Evolutionary conservation across 805 yeast species (phyloP).

Genomic region (Schwanniomyces sp.): DNA sequence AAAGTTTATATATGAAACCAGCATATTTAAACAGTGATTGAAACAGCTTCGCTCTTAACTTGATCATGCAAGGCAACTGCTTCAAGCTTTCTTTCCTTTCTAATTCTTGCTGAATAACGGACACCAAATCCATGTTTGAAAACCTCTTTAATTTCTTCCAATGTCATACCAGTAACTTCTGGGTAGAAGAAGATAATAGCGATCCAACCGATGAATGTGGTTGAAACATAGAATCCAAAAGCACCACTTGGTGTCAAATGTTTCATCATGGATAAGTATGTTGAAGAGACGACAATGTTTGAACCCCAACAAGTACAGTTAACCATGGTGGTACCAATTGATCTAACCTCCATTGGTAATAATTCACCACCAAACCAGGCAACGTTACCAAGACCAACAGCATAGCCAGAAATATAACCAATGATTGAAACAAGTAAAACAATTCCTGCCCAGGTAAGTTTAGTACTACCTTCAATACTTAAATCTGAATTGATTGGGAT

Average conservation of each 20-base stretch:
- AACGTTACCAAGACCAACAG: conserved; percentile 3
- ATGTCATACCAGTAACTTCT: conserved; percentile 68
- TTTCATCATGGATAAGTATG: conserved; percentile 3
- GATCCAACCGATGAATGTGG: conserved; percentile 55
- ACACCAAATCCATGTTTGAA: conserved; percentile 22
- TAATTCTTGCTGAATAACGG: background rate
- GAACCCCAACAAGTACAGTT: conserved; percentile 4
- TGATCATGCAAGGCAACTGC: background rate
- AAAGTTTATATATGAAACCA: background rate
- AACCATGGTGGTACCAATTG: conserved; percentile 60
- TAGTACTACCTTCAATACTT: conserved; percentile 1
- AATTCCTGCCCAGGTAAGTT: conserved; percentile 2
- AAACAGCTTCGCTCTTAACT: background rate
- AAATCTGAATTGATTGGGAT: conserved; percentile 2
- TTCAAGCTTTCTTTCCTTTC: background rate
- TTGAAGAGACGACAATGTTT: conserved; percentile 1
- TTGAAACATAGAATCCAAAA: conserved; percentile 67
- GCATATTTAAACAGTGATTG: background rate
- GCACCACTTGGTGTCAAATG: conserved; percentile 47
- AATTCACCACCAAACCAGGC: conserved; percentile 4
- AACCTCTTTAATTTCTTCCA: conserved; percentile 69
- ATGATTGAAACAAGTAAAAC: conserved; percentile 1
- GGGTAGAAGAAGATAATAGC: conserved; percentile 61
- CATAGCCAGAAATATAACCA: conserved; percentile 2
- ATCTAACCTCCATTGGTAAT: conserved; percentile 38